Conservation (phyloP, 202 grass and related monocot genomes). For the Saccharum hybrid region DNA sequence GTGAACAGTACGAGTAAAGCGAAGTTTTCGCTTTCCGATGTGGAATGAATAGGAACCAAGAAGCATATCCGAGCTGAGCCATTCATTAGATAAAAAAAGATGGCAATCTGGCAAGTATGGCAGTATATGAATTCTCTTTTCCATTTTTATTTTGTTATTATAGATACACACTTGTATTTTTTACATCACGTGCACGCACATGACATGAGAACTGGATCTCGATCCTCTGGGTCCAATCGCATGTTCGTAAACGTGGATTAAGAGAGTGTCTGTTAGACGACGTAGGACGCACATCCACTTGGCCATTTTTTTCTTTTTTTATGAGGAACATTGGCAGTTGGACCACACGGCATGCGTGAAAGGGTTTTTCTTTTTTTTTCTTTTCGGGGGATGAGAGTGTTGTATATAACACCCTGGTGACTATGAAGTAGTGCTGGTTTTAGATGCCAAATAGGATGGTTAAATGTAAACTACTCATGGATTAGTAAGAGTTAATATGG, state of each 20-base stretch:
- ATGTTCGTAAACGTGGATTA: background rate
- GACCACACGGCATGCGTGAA: background rate
- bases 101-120: background rate
- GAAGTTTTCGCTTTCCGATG: slow-evolving; percentile 21
- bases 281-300: background rate
- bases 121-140: slow-evolving; percentile 8
- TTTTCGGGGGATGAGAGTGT: background rate
- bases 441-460: no score
- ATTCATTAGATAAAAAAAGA: background rate
- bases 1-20: background rate
- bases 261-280: background rate
- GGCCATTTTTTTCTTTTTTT: no score
- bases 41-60: slow-evolving; percentile 21
- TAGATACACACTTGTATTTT: background rate
- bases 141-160: background rate
- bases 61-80: slow-evolving; percentile 22
- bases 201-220: slow-evolving; percentile 42
- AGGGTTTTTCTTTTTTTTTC: background rate
- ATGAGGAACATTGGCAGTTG: background rate
- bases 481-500: background rate
- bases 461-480: no score
- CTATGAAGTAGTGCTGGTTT: no score
- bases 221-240: background rate
- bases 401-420: background rate
- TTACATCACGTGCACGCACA: slow-evolving; percentile 38